Base-by-base conservation (phyloP, 1,284 basidiomycete species). In the Ceraceosorus guamensis region DNA sequence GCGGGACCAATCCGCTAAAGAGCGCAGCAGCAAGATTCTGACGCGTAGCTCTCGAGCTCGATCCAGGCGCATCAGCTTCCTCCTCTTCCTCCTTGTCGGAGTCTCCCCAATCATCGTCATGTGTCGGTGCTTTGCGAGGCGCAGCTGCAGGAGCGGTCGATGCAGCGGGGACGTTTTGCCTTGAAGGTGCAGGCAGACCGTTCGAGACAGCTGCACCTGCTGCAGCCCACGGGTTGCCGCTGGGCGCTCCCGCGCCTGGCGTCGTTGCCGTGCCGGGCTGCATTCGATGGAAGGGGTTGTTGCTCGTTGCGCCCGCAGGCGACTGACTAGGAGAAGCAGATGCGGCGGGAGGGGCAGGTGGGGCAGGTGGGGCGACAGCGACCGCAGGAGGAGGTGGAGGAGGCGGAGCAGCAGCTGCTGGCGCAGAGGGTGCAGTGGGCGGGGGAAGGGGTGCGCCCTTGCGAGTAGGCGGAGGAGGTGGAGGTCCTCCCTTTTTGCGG, bases 21-120 rank as follows among this genome's bases (percentile, higher is more conserved):
- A 76, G 58, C 30, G 68, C 68, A 55, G 68, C 66, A 6, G 74
- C 74, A 0, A 76, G 61, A 57, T 73, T 73, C 54, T 73, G 71
- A 10, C 74, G 66, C 5, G 69, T 73, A 3, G 68, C 65, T 6
- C 74, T 69, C 16, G 70, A 70, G 51, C 64, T 72, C 31, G 65
- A 59, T 3, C 68, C 71, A 18, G 68, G 64, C 4, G 64, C 66
- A 10, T 71, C 71, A 5, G 73, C 73, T 3, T 75, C 67, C 2
- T 71, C 72, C 32, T 75, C 71, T 1, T 74, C 67, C 0, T 66
- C 62, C 60, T 67, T 65, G 63, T 73, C 68, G 10, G 64, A 68
- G 0, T 73, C 71, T 14, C 65, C 71, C 67, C 69, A 71, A 59
- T 72, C 70, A 41, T 76, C 72, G 44, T 75, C 74, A 33, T 71